Conservation (phyloP, 306 rosid genomes). For the Herpetospermum pedunculosum region DNA sequence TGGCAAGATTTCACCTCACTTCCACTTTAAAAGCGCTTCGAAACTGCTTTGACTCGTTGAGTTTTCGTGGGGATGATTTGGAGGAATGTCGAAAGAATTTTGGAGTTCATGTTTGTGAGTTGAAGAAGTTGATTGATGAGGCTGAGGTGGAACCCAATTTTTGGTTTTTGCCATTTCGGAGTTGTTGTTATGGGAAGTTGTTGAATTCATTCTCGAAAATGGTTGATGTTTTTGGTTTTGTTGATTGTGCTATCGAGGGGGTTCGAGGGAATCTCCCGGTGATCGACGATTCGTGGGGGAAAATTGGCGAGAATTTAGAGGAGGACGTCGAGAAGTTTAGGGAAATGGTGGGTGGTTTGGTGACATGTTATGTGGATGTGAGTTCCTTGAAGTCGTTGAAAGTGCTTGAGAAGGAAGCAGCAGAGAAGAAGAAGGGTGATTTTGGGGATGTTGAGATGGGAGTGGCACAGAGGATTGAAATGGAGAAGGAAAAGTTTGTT, state of each 20-base stretch:
- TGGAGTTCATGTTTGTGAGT: slow-evolving; percentile 21
- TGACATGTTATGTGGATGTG: slow-evolving; percentile 22
- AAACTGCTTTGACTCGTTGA: slow-evolving; percentile 28
- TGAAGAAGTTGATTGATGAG: slow-evolving; percentile 32
- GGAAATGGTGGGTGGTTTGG: slow-evolving; percentile 26
- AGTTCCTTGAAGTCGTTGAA: slow-evolving; percentile 24
- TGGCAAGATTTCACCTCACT: slow-evolving; percentile 36
- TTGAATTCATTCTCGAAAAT: slow-evolving; percentile 29
- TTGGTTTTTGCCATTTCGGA: slow-evolving; percentile 51
- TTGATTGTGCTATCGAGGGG: slow-evolving; percentile 15
- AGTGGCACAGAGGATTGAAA: slow-evolving; percentile 3
- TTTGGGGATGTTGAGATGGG: slow-evolving; percentile 41
- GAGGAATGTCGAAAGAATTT: slow-evolving; percentile 22
- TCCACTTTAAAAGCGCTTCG: slow-evolving; percentile 19
- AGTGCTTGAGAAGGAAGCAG: slow-evolving; percentile 25
- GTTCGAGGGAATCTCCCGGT: slow-evolving; percentile 16
- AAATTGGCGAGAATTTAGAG: slow-evolving; percentile 16
- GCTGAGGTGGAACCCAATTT: slow-evolving; percentile 63
- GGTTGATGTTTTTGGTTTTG: slow-evolving; percentile 32
- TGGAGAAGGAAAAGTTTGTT: slow-evolving; percentile 22
- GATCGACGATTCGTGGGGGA: slow-evolving; percentile 17
- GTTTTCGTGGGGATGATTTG: slow-evolving; percentile 10
- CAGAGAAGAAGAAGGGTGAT: slow-evolving; percentile 15
- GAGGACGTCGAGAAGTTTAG: slow-evolving; percentile 30
- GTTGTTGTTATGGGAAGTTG: slow-evolving; percentile 33